Evolutionary conservation across 805 yeast species (phyloP).

Genomic region (Zygosaccharomyces kombuchaensis): DNA sequence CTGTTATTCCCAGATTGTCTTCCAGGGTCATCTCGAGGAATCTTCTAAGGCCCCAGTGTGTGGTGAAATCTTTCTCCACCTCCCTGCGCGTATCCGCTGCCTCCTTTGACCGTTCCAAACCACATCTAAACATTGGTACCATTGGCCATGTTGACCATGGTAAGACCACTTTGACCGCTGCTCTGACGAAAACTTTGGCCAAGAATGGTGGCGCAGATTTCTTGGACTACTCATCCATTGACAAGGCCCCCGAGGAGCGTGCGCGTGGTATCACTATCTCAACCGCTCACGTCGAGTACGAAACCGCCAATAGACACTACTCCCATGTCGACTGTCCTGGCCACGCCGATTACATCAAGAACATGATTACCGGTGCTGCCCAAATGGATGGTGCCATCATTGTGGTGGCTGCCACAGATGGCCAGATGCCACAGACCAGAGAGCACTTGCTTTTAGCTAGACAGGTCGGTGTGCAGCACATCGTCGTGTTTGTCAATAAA

Average conservation of each 20-base stretch:
- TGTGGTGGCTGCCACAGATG: slow-evolving; percentile 98
- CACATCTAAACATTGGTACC: slow-evolving; percentile 95
- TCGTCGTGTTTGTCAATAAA: slow-evolving; percentile 97
- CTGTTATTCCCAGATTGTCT: slow-evolving; percentile 22
- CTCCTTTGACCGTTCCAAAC: slow-evolving; percentile 90
- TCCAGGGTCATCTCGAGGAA: slow-evolving; percentile 17
- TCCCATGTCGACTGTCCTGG: slow-evolving; percentile 99
- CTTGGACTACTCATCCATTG: slow-evolving; percentile 89
- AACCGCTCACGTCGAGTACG: slow-evolving; percentile 96
- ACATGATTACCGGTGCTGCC: slow-evolving; percentile 99
- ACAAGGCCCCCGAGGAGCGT: slow-evolving; percentile 98
- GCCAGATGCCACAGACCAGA: slow-evolving; percentile 99
- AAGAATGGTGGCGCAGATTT: slow-evolving; percentile 86
- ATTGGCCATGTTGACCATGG: slow-evolving; percentile 99
- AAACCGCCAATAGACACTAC: slow-evolving; percentile 90
- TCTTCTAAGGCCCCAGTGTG: slow-evolving; percentile 9
- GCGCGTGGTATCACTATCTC: slow-evolving; percentile 99
- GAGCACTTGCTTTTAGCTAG: slow-evolving; percentile 97
- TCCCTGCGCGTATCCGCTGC: slow-evolving; percentile 46
- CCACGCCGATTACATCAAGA: slow-evolving; percentile 97
- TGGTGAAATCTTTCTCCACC: slow-evolving; percentile 14
- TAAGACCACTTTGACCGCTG: slow-evolving; percentile 96
- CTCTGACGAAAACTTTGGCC: slow-evolving; percentile 92
- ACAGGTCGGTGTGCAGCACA: slow-evolving; percentile 98
- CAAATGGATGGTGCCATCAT: slow-evolving; percentile 99